Base-by-base conservation (phyloP, 1,139 yeast species). In the Blastobotrys illinoisensis region DNA sequence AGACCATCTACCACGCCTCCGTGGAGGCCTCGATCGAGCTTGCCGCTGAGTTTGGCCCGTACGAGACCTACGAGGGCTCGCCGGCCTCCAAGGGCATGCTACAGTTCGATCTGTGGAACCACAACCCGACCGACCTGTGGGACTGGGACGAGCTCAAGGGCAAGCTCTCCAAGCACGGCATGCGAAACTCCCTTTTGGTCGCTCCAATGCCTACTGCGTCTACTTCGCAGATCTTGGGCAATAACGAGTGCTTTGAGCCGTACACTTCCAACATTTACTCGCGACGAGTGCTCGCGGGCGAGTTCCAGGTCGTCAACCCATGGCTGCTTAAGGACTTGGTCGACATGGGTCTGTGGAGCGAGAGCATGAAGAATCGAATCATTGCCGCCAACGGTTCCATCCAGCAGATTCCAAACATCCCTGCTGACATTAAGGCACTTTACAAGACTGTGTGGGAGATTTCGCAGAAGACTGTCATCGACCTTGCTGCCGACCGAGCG, bases 371-470 rank as follows among this genome's bases (percentile, higher is more conserved):
- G 74, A 86, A 87, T 68, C 80, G 83, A 63, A 85, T 93, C 58
- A 79, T 93, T 59, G 75, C 86, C 47, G 82, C 85, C 61, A 86
- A 88, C 62, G 99, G 99, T 16, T 90, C 97, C 2, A 82, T 93
- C 59, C 96, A 91, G 72, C 73, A 78, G 58, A 81, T 93, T 56
- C 81, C 85, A 52, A 81, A 79, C 59, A 84, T 93, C 55, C 98
- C 98, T 19, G 79, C 77, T 46, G 88, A 86, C 47, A 71, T 90
- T 62, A 90, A 88, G 70, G 81, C 79, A 7, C 75, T 91, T 50
- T 90, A 91, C 77, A 88, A 86, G 74, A 93, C 99, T 0, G 97
- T 90, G 16, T 93, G 99, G 98, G 99, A 93, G 74, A 81, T 93
- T 52, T 83, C 96, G 47, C 99, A 93, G 71, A 86, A 84, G 74